phyloP scores from a whole-genome alignment of 2,329 filamentous ascomycete species.

The Ceratocystis cacaofunesta region DNA sequence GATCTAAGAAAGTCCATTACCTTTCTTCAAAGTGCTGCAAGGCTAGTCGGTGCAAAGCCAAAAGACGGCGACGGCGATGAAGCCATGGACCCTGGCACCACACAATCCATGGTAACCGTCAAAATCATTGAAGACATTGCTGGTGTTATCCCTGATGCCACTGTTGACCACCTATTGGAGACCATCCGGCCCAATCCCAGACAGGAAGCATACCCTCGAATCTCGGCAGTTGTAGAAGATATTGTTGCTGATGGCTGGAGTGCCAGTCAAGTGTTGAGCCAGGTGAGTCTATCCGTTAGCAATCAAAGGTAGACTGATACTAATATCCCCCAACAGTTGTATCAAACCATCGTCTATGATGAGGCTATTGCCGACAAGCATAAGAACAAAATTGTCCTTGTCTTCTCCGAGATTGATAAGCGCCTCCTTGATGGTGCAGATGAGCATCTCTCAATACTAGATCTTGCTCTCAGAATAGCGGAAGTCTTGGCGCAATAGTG shows the following conservation, averaged over 20 bases:
- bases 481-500: slow-evolving; percentile 42
- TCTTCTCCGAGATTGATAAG: slow-evolving; percentile 93
- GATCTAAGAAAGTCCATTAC: slow-evolving; percentile 95
- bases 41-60: slow-evolving; percentile 58
- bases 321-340: slow-evolving; percentile 40
- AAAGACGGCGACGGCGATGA: slow-evolving; percentile 39
- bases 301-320: slow-evolving; percentile 15
- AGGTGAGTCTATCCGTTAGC: slow-evolving; percentile 36
- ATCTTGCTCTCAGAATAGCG: slow-evolving; percentile 69
- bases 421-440: slow-evolving; percentile 86
- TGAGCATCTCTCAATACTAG: slow-evolving; percentile 82
- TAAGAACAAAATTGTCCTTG: slow-evolving; percentile 76
- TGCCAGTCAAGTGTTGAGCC: slow-evolving; percentile 69
- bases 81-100: slow-evolving; percentile 41
- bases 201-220: slow-evolving; percentile 51
- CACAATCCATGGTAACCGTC: slow-evolving; percentile 50
- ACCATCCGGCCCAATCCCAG: slow-evolving; percentile 60
- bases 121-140: slow-evolving; percentile 86
- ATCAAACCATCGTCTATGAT: slow-evolving; percentile 68
- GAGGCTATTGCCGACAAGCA: slow-evolving; percentile 70
- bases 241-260: slow-evolving; percentile 97
- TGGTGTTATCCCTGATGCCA: slow-evolving; percentile 69
- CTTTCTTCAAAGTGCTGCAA: slow-evolving; percentile 84
- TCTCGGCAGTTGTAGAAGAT: slow-evolving; percentile 71
- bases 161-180: slow-evolving; percentile 54